A percentile compares a stretch with the other conserved stretches of the same genome.
These are phyloP conservation scores for Mycena indigotica DNA, from an alignment of 768 basidiomycete genomes.

Conservation along the genomic window DNA sequence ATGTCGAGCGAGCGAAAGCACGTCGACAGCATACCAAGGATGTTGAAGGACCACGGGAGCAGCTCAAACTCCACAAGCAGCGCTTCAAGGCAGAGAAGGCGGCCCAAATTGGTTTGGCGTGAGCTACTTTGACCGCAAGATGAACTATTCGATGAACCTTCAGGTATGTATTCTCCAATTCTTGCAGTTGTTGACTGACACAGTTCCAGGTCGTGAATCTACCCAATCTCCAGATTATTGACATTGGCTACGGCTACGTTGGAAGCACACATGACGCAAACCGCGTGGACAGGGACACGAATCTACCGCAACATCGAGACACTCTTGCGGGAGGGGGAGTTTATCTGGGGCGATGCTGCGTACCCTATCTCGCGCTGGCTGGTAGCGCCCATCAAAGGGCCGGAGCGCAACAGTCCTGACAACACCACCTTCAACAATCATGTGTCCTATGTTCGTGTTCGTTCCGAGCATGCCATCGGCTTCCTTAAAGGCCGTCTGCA, in stretches of 20 bases:
- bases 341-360: not conserved
- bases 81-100: too few relatives aligned
- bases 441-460: too few relatives aligned
- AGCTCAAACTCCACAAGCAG: too few relatives aligned
- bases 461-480: not conserved
- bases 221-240: conserved; percentile 17
- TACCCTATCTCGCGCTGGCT: not conserved
- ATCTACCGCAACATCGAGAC: not conserved
- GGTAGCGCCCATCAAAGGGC: not conserved
- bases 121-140: too few relatives aligned
- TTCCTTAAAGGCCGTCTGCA: not conserved
- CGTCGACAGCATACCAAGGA: too few relatives aligned
- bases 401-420: not conserved
- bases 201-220: conserved; percentile 21
- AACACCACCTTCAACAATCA: not conserved
- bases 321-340: not conserved
- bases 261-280: too few relatives aligned
- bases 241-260: conserved; percentile 25
- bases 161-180: too few relatives aligned
- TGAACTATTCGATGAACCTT: too few relatives aligned
- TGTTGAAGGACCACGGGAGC: too few relatives aligned
- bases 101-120: too few relatives aligned
- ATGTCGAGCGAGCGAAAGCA: too few relatives aligned
- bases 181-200: too few relatives aligned
- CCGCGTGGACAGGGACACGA: conserved; percentile 21